Evolutionary conservation across 2,329 filamentous ascomycete species (phyloP).

Genomic region (Penicillium sp.): DNA sequence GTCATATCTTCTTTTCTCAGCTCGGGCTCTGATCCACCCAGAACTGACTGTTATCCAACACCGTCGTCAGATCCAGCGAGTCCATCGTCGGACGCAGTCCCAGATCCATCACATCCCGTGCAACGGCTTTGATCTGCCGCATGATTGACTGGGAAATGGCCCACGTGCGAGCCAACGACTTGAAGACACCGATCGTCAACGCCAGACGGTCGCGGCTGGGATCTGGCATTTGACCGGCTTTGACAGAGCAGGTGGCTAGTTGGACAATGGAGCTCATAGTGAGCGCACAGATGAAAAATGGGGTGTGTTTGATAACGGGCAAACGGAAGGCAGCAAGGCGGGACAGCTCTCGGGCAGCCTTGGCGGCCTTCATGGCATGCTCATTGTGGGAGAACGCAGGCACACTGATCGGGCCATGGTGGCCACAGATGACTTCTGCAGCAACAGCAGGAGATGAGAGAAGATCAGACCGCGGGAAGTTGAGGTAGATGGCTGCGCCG

Average conservation of each 20-base stretch:
- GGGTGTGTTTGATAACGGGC: conserved; percentile 69
- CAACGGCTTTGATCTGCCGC: conserved; percentile 72
- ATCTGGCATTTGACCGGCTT: conserved; percentile 57
- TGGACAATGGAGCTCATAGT: conserved; percentile 78
- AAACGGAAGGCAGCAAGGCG: conserved; percentile 62
- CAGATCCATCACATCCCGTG: conserved; percentile 65
- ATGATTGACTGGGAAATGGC: conserved; percentile 67
- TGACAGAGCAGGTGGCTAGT: conserved; percentile 70
- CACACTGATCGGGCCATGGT: conserved; percentile 38
- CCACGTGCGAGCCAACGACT: conserved; percentile 68
- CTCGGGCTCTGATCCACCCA: conserved; percentile 32
- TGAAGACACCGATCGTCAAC: conserved; percentile 74
- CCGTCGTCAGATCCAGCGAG: conserved; percentile 34
- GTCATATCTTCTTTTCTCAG: conserved; percentile 8
- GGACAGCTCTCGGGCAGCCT: conserved; percentile 74
- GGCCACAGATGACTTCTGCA: conserved; percentile 49
- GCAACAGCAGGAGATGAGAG: conserved; percentile 52
- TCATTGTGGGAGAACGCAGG: conserved; percentile 42
- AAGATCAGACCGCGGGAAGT: conserved; percentile 75
- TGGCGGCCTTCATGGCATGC: conserved; percentile 77
- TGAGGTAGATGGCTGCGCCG: conserved; percentile 66
- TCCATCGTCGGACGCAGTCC: conserved; percentile 39
- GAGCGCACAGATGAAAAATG: conserved; percentile 79
- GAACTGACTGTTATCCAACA: conserved; percentile 36
- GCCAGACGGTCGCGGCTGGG: conserved; percentile 66